Base-by-base conservation (phyloP, 768 basidiomycete species). In the Hygrophoropsis aurantiaca region DNA sequence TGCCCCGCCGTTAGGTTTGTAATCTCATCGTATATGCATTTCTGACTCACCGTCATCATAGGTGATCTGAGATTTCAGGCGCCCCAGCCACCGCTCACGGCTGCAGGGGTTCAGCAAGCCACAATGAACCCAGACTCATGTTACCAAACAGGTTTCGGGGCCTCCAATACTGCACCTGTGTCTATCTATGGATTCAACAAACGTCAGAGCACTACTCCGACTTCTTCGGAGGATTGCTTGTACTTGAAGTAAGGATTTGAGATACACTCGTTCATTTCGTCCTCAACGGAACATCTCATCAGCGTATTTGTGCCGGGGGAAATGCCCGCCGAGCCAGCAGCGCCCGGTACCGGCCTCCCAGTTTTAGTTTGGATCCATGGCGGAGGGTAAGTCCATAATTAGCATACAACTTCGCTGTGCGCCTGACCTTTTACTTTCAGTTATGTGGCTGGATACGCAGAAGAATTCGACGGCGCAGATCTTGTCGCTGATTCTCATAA, bases 1-100 rank as follows among this genome's bases (percentile, higher is more conserved):
- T 11, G 75, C 74, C n/a, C 62, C 76, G 21, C 78, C 79, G 3
- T 50, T 69, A 24, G 77, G 77, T 74, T 20, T 20, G 67, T 13
- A 5, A 16, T 15, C 23, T 33, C 27, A 30, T 13, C 13, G 27
- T 13, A 30, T 30, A n/a, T 30, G 27, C 13, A 30, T 30, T 30
- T 13, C 13, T 6, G 26, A 15, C 6, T 30, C n/a, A 11, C 11
- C 15, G 11, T 8, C 18, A 19, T 11, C 9, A 25, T 44, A 49
- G 59, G 50, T 11, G 46, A 55, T 27, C 33, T 59, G 27, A 44
- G 50, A 16, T 55, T 50, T 26, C 45, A 42, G n/a, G 52, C 46
- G 2, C 51, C 57, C 3, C 51, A 43, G 23, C 48, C 57, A 5
- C 54, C 58, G 18, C 24, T 26, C n/a, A 52, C 26, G 10, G 21